phyloP scores from a whole-genome alignment of 768 basidiomycete species.

The Termitomyces heimii region DNA sequence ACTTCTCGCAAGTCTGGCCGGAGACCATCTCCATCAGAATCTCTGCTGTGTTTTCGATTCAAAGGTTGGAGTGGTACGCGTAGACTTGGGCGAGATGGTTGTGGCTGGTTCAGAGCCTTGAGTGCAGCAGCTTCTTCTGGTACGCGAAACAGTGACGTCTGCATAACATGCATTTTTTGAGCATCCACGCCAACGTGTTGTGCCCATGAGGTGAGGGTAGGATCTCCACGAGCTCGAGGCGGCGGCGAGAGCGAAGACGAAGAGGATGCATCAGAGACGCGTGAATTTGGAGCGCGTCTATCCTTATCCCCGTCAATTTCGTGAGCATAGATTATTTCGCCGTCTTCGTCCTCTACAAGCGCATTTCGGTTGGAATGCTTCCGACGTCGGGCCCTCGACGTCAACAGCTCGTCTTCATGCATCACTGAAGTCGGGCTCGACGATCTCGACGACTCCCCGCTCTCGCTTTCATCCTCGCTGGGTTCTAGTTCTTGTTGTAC shows the following conservation, averaged over 20 bases:
- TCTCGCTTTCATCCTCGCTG: conserved; percentile 29
- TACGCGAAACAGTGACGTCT: conserved; percentile 76
- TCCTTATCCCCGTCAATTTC: conserved; percentile 11
- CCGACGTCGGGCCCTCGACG: conserved; percentile 18
- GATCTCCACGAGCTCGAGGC: conserved; percentile 29
- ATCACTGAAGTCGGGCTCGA: conserved; percentile 33
- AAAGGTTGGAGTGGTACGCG: conserved; percentile 31
- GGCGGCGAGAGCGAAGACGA: conserved; percentile 29
- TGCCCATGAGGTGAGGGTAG: conserved; percentile 64
- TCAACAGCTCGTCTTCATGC: conserved; percentile 43
- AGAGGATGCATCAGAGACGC: conserved; percentile 25
- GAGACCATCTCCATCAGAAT: conserved; percentile 67
- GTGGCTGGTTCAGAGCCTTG: conserved; percentile 43
- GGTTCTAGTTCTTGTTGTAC: conserved; percentile 12
- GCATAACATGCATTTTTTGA: conserved; percentile 91
- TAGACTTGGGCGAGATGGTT: conserved; percentile 28
- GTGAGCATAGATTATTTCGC: conserved; percentile 32
- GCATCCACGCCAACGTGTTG: conserved; percentile 73
- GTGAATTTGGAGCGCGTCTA: conserved; percentile 13
- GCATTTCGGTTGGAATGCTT: conserved; percentile 32
- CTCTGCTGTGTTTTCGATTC: conserved; percentile 70
- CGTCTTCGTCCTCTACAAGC: conserved; percentile 49
- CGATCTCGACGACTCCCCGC: conserved; percentile 29
- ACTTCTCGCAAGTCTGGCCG: conserved; percentile 60
- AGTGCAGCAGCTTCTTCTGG: conserved; percentile 69